Conservation (phyloP, 2,329 filamentous ascomycete species). For the Colletotrichum brevisporum region DNA sequence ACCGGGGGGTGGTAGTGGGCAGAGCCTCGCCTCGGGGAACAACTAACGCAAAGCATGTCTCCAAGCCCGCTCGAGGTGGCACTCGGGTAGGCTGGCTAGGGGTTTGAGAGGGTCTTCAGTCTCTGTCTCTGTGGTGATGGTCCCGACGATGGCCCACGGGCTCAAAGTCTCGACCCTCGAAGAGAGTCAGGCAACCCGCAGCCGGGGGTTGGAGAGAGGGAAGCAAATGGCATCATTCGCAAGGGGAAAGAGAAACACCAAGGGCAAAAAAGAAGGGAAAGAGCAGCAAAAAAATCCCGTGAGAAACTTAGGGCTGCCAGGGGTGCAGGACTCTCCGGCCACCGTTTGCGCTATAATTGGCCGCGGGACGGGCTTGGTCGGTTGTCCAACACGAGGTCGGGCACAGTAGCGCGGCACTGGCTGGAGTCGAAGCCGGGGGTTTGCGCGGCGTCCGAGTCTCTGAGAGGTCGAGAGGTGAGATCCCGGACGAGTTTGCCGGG, state of each 20-base stretch:
- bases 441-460: too few relatives aligned
- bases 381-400: constrained; percentile 37
- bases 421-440: constrained; percentile 3
- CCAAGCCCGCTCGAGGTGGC: constrained; percentile 14
- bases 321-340: constrained; percentile 8
- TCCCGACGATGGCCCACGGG: constrained; percentile 4
- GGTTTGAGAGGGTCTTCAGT: constrained; percentile 20
- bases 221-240: neutral
- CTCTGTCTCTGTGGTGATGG: constrained; percentile 20
- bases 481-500: constrained; percentile 19
- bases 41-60: neutral
- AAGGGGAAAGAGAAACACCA: neutral
- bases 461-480: constrained; percentile 22
- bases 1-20: neutral
- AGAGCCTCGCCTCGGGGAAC: neutral
- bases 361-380: constrained; percentile 9
- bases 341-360: constrained; percentile 31
- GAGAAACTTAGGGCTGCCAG: constrained; percentile 19
- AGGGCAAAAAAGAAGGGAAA: neutral
- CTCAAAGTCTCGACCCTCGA: neutral
- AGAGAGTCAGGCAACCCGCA: constrained; percentile 7
- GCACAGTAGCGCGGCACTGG: constrained; percentile 39
- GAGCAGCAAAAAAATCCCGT: neutral
- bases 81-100: constrained; percentile 6
- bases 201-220: neutral